These are phyloP conservation scores for Staphylotrichum longicolle DNA, from an alignment of 495 filamentous ascomycete species.

Conservation along the genomic window DNA sequence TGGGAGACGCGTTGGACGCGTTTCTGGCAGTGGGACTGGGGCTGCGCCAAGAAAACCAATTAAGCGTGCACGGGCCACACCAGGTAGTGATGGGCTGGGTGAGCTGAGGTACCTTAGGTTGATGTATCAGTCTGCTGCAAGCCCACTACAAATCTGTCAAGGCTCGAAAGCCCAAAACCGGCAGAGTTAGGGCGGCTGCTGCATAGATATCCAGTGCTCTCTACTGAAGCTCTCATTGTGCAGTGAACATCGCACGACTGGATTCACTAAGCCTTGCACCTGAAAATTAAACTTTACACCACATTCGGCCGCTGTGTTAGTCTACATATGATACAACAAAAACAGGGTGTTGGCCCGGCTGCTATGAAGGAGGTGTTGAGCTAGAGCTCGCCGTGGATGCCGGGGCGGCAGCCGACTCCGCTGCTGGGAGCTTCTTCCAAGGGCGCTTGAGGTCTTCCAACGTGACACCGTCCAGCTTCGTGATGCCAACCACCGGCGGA, in stretches of 20 bases:
- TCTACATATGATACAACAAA: constrained; percentile 27
- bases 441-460: constrained; percentile 75
- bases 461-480: constrained; percentile 84
- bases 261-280: too few species aligned
- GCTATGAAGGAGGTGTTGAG: constrained; percentile 30
- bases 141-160: too few species aligned
- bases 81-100: too few species aligned
- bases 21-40: background rate
- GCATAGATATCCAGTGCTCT: too few species aligned
- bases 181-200: too few species aligned
- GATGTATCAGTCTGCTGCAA: too few species aligned
- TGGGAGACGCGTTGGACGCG: constrained; percentile 17
- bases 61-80: constrained; percentile 10
- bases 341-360: background rate
- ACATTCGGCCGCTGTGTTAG: constrained; percentile 8
- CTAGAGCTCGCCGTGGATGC: constrained; percentile 14
- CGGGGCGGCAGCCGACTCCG: constrained; percentile 19
- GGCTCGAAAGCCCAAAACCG: too few species aligned
- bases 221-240: too few species aligned
- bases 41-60: constrained; percentile 21
- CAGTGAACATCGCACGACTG: too few species aligned
- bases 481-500: constrained; percentile 83
- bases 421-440: constrained; percentile 62
- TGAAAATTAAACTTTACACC: background rate
- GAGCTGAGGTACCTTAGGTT: too few species aligned